Evolutionary conservation across 306 rosid genomes (phyloP).

Genomic region (Canavalia ensiformis): DNA sequence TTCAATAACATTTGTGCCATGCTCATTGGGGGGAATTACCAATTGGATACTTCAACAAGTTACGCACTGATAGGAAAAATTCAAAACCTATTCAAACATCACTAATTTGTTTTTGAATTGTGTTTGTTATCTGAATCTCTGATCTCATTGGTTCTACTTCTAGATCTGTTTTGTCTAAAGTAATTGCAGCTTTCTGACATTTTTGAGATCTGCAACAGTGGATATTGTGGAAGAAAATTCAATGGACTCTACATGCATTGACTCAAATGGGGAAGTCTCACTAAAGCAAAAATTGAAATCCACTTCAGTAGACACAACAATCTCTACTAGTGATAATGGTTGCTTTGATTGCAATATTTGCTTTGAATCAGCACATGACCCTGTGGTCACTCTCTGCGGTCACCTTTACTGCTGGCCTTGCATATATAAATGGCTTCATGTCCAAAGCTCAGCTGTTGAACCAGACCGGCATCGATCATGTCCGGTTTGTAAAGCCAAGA

Average conservation of each 20-base stretch:
- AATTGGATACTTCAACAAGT: background rate
- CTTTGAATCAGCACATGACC: conserved; percentile 84
- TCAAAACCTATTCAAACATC: background rate
- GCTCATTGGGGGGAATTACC: conserved; percentile 21
- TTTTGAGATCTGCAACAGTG: conserved; percentile 49
- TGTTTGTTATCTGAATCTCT: background rate
- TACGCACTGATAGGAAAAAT: background rate
- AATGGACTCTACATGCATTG: conserved; percentile 62
- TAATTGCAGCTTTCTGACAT: conserved; percentile 11
- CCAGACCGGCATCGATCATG: conserved; percentile 62
- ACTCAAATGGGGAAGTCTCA: conserved; percentile 56
- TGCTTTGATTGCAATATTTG: conserved; percentile 94
- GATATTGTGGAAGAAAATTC: conserved; percentile 55
- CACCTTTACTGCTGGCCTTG: conserved; percentile 97
- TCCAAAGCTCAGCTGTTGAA: conserved; percentile 60
- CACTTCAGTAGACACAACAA: conserved; percentile 46
- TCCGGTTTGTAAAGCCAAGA: conserved; percentile 86
- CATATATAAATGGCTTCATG: conserved; percentile 87
- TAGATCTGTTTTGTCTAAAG: background rate
- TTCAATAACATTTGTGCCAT: background rate
- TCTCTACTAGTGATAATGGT: conserved; percentile 57
- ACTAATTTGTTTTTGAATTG: background rate
- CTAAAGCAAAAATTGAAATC: conserved; percentile 65
- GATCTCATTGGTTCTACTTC: conserved; percentile 28
- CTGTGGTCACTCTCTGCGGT: conserved; percentile 94